phyloP scores from a whole-genome alignment of 441 rosid genomes.

The Gossypium trilobum region DNA sequence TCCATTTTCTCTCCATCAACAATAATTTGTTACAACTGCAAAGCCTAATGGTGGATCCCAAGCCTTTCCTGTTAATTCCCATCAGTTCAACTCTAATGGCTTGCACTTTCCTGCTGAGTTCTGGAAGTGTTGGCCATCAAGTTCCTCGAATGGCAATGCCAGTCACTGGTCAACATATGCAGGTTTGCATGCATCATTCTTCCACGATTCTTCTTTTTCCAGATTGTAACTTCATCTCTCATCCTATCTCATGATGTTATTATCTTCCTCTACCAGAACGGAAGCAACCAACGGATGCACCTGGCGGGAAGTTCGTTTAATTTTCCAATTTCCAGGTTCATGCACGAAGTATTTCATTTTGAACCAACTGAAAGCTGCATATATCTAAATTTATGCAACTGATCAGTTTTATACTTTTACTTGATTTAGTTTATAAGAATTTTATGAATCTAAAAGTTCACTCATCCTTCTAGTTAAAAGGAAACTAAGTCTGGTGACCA shows the following conservation, averaged over 20 bases:
- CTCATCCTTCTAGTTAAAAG: background rate
- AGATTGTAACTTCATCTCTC: background rate
- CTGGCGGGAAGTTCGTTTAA: conserved; percentile 25
- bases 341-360: background rate
- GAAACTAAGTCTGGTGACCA: background rate
- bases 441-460: background rate
- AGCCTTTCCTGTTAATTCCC: conserved; percentile 13
- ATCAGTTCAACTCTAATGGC: conserved; percentile 21
- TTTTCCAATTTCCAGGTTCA: conserved; percentile 37
- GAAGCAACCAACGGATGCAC: conserved; percentile 28
- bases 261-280: conserved; percentile 26
- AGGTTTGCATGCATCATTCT: conserved; percentile 26
- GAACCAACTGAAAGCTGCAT: background rate
- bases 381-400: background rate
- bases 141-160: conserved; percentile 33
- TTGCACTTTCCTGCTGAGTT: conserved; percentile 14
- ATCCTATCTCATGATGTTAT: conserved; percentile 13
- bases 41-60: conserved; percentile 22
- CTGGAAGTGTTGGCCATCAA: conserved; percentile 28
- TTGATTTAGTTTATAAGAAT: background rate
- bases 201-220: background rate
- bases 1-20: conserved; percentile 35
- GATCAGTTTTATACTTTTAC: background rate
- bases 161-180: conserved; percentile 22
- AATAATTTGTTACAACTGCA: conserved; percentile 28